Evolutionary conservation across 805 yeast species (phyloP).

Genomic region (Ogataea nitratoaversa): DNA sequence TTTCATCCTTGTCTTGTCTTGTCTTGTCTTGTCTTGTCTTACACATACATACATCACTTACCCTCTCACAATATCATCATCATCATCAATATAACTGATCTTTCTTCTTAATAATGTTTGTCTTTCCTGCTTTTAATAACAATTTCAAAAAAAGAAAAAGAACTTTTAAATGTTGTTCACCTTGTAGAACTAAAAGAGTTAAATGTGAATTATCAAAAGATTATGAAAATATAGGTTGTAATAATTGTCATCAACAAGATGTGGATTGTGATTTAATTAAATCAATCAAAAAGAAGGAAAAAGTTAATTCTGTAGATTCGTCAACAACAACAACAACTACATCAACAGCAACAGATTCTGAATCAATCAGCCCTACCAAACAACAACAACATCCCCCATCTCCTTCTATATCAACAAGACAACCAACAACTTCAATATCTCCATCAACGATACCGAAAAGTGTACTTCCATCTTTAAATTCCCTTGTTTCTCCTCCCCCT

Average conservation of each 20-base stretch:
- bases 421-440: neutral
- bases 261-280: conserved; percentile 5
- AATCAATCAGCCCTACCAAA: too few species aligned
- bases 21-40: too few species aligned
- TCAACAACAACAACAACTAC: neutral
- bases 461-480: too few species aligned
- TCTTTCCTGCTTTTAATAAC: conserved; percentile 30
- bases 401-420: too few species aligned
- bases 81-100: neutral
- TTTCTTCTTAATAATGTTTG: conserved; percentile 18
- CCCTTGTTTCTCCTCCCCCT: too few species aligned
- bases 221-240: conserved; percentile 15
- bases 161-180: conserved; percentile 27
- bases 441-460: neutral
- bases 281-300: too few species aligned
- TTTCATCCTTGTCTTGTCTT: too few species aligned
- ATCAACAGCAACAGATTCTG: neutral
- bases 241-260: conserved; percentile 5
- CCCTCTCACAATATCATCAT: too few species aligned
- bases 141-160: conserved; percentile 28
- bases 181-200: conserved; percentile 24
- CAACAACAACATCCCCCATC: neutral
- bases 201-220: conserved; percentile 12
- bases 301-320: too few species aligned
- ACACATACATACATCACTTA: too few species aligned